Evolutionary conservation across 257 asterid species (phyloP), one percentile per base, ranked within the genome.

Genomic region (Haberlea rhodopensis): DNA sequence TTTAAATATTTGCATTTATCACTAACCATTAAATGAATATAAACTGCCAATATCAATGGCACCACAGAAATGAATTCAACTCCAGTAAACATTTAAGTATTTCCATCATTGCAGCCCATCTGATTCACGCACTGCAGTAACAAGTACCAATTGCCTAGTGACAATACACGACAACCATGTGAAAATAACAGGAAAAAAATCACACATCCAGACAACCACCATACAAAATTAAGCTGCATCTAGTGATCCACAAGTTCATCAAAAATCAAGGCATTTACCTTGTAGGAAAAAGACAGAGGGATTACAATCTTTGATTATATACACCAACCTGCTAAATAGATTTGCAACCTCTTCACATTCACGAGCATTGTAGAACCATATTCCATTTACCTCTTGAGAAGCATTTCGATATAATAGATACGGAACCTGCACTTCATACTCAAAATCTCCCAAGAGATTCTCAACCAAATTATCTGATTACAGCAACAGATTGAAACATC

Each of bases 391-490:
- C 79, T 89, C 98, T 73, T 84, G 89, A 51, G 87, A 75, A 29
- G 95, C 87, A 74, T 89, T 91, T 67, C 87, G 82, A 72, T 91
- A 87, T 65, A 91, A 68, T 62, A 91, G 67, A 85, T 89, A 89
- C 48, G 98, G 96, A 68, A 81, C 77, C 73, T 91, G 95, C 75
- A 91, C 78, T 78, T 91, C 98, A 68, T 73, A 82, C 79, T 81
- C 96, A 78, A 91, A 89, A 79, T 87, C 95, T 64, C 88, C 96
- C 81, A 84, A 71, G 63, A 91, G 86, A 85, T 85, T 84, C 82
- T 89, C 96, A 78, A 87, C 95, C 75, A 91, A 78, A 79, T 87
- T 89, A 66, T 87, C 98, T 91, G 95, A 73, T 68, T 45, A 65
- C 43, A 71, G 16, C 58, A 80, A 74, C 53, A 61, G 70, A 70